These are phyloP conservation scores for Isatis lusitanica DNA, from an alignment of 441 rosid species.

Conservation along the genomic window DNA sequence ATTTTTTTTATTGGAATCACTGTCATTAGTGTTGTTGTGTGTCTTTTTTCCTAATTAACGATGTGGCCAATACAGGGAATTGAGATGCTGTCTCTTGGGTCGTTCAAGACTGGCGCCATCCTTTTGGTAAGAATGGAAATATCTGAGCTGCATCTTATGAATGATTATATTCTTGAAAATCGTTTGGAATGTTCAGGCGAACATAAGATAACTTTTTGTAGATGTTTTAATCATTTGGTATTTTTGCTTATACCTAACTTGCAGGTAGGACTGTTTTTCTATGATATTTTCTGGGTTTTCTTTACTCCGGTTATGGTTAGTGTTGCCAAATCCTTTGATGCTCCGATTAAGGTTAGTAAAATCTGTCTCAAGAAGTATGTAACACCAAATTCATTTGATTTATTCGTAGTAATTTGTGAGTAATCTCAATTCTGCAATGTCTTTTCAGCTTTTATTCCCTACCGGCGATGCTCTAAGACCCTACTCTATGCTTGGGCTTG, in stretches of 20 bases:
- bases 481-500: constrained; percentile 98
- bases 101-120: constrained; percentile 96
- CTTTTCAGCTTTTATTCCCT: constrained; percentile 85
- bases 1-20: background rate
- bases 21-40: background rate
- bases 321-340: constrained; percentile 97
- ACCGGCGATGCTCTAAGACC: constrained; percentile 72
- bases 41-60: background rate
- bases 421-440: background rate
- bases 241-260: constrained; percentile 20
- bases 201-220: background rate
- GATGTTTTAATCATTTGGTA: background rate
- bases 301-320: constrained; percentile 98
- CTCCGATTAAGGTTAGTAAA: constrained; percentile 89
- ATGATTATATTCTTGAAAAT: background rate
- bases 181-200: background rate
- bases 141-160: background rate
- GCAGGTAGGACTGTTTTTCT: constrained; percentile 94
- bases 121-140: constrained; percentile 64
- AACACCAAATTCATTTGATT: background rate
- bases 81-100: constrained; percentile 99
- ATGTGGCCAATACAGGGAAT: constrained; percentile 59
- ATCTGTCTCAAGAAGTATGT: background rate
- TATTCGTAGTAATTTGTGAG: background rate
- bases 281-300: constrained; percentile 98